A percentile compares a stretch with the other conserved stretches of the same genome.
Conservation (phyloP, 1,139 yeast genomes). For the Debaryomyces udenii region DNA sequence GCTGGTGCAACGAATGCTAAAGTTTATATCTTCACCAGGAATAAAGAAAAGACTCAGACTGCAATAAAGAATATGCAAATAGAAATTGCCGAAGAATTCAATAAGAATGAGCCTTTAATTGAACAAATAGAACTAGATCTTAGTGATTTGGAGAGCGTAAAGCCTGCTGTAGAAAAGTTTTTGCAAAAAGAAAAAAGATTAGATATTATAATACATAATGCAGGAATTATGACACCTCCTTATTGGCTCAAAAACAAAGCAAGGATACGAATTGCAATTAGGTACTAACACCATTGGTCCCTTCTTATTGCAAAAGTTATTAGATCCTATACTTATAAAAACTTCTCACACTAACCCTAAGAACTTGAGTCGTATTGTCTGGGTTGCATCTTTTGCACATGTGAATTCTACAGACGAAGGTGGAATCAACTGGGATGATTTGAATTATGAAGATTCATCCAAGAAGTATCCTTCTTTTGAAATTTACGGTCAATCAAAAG, state of each 20-base stretch:
- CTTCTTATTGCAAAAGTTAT: constrained; percentile 46
- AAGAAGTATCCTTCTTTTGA: constrained; percentile 3
- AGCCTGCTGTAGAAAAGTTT: constrained; percentile 40
- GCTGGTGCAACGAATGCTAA: constrained; percentile 41
- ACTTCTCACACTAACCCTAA: constrained; percentile 25
- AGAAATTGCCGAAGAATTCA: constrained; percentile 19
- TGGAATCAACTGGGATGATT: constrained; percentile 46
- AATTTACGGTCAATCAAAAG: constrained; percentile 52
- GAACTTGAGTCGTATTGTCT: constrained; percentile 40
- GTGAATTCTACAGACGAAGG: constrained; percentile 33
- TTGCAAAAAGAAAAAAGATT: constrained; percentile 25
- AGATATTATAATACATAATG: constrained; percentile 52
- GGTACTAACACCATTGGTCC: constrained; percentile 56
- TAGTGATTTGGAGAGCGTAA: constrained; percentile 46
- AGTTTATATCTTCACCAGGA: constrained; percentile 23
- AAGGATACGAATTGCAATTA: constrained; percentile 42
- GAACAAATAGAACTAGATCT: constrained; percentile 39
- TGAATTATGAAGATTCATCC: constrained; percentile 19
- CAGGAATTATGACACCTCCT: constrained; percentile 50
- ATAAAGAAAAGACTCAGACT: constrained; percentile 19
- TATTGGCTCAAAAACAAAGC: constrained; percentile 24
- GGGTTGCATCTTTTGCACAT: constrained; percentile 50
- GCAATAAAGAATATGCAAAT: constrained; percentile 32
- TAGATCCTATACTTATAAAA: constrained; percentile 44
- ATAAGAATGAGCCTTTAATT: constrained; percentile 15